These are phyloP conservation scores for Yamadazyma atlantica DNA, from an alignment of 1,139 yeast species.

Conservation along the genomic window DNA sequence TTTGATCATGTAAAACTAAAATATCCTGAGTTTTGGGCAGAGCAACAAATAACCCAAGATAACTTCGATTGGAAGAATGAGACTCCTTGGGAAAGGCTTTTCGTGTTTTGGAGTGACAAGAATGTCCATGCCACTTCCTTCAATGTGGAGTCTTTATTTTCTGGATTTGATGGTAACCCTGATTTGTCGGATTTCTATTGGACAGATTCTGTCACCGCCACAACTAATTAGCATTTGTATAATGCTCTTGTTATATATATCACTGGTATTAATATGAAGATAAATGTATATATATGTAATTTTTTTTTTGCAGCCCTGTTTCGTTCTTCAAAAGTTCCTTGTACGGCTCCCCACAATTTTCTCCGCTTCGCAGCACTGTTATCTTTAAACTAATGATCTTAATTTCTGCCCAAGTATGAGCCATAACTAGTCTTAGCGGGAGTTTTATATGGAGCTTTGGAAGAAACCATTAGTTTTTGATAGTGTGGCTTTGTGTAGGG, in stretches of 20 bases:
- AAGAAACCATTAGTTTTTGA: too few species aligned
- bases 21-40: background rate
- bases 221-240: background rate
- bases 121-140: background rate
- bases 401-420: too few species aligned
- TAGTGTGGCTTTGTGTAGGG: too few species aligned
- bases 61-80: conserved; percentile 3
- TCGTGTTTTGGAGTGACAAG: conserved; percentile 1
- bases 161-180: conserved; percentile 2
- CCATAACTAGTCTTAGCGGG: too few species aligned
- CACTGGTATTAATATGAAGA: background rate
- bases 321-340: too few species aligned
- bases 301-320: too few species aligned
- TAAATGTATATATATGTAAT: too few species aligned
- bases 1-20: conserved; percentile 2
- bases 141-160: conserved; percentile 4
- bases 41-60: background rate
- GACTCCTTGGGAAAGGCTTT: background rate
- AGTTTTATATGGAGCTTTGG: too few species aligned
- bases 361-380: background rate
- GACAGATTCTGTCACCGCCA: background rate
- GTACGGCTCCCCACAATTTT: background rate
- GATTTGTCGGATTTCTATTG: background rate
- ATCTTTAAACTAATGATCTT: background rate
- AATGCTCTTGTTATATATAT: background rate